Percentiles rank a stretch among this genome's conserved stretches.
Conservation (phyloP, 371 early-diverging fungal species). For the Phascolomyces articulosus region DNA sequence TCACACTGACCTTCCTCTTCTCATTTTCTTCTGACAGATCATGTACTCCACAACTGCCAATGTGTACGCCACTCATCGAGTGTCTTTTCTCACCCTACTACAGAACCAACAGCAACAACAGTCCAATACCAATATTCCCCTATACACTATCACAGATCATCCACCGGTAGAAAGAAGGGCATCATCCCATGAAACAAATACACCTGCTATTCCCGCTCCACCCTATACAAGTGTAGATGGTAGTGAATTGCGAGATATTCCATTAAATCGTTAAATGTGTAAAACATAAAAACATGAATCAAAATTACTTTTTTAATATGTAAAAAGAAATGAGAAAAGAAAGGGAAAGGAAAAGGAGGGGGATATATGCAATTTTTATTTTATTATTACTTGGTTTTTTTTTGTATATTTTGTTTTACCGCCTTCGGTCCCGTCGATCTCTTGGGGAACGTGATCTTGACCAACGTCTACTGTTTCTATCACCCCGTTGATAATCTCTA, state of each 20-base stretch:
- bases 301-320: no score
- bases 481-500: conserved; percentile 1
- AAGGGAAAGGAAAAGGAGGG: no score
- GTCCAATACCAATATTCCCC: neutral
- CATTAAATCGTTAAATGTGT: neutral
- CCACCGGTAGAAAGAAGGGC: neutral
- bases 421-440: conserved; percentile 9
- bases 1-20: neutral
- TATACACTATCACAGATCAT: neutral
- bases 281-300: no score
- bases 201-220: neutral
- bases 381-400: neutral
- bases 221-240: neutral
- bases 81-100: neutral
- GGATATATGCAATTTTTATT: neutral
- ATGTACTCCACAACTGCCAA: conserved; percentile 1
- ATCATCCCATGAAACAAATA: neutral
- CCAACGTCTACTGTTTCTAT: neutral
- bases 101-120: neutral
- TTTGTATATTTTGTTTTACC: neutral
- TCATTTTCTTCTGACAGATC: no score
- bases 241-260: neutral
- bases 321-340: no score
- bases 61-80: neutral
- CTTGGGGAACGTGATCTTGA: conserved; percentile 15